These are phyloP conservation scores for Ilyonectria robusta DNA, from an alignment of 2,329 filamentous ascomycete genomes.

Conservation along the genomic window DNA sequence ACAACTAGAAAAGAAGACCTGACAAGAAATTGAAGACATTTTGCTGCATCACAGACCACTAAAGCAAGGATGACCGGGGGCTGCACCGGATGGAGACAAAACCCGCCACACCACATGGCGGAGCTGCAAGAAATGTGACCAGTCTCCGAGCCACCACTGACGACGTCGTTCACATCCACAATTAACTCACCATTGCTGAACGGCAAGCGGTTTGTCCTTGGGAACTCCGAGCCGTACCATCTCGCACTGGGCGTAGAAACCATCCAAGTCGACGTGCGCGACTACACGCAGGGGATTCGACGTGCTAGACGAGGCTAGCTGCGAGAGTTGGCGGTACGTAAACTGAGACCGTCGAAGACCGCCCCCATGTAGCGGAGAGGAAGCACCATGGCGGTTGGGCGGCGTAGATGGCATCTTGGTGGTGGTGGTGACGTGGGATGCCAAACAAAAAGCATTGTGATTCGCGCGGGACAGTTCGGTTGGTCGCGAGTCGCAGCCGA, in stretches of 20 bases:
- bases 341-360: slow-evolving; percentile 74
- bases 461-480: slow-evolving; percentile 1
- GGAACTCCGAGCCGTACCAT: slow-evolving; percentile 85
- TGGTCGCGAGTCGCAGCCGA: slow-evolving; percentile 4
- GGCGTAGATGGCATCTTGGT: slow-evolving; percentile 44
- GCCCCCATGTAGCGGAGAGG: slow-evolving; percentile 46
- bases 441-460: slow-evolving; percentile 4
- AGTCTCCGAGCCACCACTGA: not conserved
- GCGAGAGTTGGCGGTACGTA: slow-evolving; percentile 85
- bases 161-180: not conserved
- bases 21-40: too few species aligned
- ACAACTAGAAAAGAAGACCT: not conserved
- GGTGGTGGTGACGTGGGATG: slow-evolving; percentile 17
- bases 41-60: not conserved
- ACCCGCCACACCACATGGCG: slow-evolving; percentile 1
- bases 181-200: slow-evolving; percentile 84
- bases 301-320: slow-evolving; percentile 79
- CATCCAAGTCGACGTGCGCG: slow-evolving; percentile 94
- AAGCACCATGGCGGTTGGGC: slow-evolving; percentile 32
- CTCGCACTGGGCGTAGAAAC: slow-evolving; percentile 97
- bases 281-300: slow-evolving; percentile 87
- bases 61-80: not conserved
- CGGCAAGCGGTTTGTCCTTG: slow-evolving; percentile 85
- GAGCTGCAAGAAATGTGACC: not conserved
- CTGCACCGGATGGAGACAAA: not conserved